A percentile compares a stretch with the other conserved stretches of the same genome.
These are phyloP conservation scores for Cicer bijugum DNA, from an alignment of 306 rosid species.

Conservation along the genomic window DNA sequence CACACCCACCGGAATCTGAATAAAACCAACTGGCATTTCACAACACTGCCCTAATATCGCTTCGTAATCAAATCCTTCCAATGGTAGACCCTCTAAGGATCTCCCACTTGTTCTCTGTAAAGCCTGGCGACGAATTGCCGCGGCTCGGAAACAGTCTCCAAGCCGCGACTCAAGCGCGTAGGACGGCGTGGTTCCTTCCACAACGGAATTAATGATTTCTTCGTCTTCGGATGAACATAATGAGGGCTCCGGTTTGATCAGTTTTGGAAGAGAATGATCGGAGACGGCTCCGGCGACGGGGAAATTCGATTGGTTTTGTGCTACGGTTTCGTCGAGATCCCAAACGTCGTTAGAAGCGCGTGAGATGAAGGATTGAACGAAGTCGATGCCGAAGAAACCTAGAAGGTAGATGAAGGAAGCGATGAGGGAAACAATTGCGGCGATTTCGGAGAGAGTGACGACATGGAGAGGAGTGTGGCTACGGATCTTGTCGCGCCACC, in stretches of 20 bases:
- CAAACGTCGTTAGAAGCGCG: constrained; percentile 62
- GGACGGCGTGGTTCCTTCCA: constrained; percentile 63
- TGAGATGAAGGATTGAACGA: constrained; percentile 66
- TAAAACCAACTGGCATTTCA: constrained; percentile 88
- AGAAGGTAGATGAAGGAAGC: constrained; percentile 80
- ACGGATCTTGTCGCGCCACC: constrained; percentile 81
- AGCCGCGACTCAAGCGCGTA: constrained; percentile 73
- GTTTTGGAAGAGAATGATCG: constrained; percentile 15
- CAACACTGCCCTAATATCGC: constrained; percentile 94
- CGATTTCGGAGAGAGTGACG: constrained; percentile 62
- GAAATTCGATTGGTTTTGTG: background rate
- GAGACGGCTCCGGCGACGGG: background rate
- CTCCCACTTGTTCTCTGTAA: constrained; percentile 65
- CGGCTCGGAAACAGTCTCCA: constrained; percentile 73
- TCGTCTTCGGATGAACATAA: constrained; percentile 52
- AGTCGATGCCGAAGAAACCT: constrained; percentile 77
- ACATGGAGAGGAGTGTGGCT: constrained; percentile 70
- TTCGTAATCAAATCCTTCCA: constrained; percentile 80
- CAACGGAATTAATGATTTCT: constrained; percentile 57
- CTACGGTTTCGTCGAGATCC: constrained; percentile 50
- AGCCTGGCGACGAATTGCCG: constrained; percentile 77
- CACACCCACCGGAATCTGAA: constrained; percentile 90
- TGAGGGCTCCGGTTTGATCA: constrained; percentile 17
- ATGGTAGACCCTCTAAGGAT: constrained; percentile 72
- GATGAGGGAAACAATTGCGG: constrained; percentile 66